phyloP scores from a whole-genome alignment of 148 eudicot species.

The Spergularia bocconei region DNA sequence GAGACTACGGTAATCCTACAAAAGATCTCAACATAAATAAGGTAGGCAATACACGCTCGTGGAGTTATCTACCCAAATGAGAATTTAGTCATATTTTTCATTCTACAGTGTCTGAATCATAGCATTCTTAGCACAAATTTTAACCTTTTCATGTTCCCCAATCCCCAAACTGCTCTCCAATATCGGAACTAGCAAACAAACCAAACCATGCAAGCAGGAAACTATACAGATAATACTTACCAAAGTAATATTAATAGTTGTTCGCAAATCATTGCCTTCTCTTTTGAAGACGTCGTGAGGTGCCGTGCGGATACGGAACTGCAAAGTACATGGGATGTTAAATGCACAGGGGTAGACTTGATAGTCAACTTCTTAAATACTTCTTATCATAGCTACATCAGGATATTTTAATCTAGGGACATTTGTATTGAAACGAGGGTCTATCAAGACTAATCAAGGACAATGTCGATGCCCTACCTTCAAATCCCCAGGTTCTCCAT shows the following conservation, averaged over 20 bases:
- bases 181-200: not conserved
- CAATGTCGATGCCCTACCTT: conserved; percentile 41
- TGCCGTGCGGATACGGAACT: conserved; percentile 91
- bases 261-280: conserved; percentile 82
- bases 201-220: not conserved
- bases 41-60: no score
- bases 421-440: not conserved
- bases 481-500: conserved; percentile 93
- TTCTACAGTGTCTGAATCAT: no score
- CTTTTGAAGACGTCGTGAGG: conserved; percentile 83
- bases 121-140: no score
- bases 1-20: not conserved
- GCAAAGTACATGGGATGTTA: conserved; percentile 19
- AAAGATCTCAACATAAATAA: no score
- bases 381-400: not conserved
- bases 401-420: not conserved
- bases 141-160: not conserved
- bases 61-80: no score
- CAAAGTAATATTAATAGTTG: conserved; percentile 78
- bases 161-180: not conserved
- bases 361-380: not conserved
- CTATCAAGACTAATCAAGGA: not conserved
- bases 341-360: not conserved
- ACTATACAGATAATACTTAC: conserved; percentile 36
- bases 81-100: no score